phyloP scores from a whole-genome alignment of 192 early-diverging fungal species.

The Mortierella antarctica region DNA sequence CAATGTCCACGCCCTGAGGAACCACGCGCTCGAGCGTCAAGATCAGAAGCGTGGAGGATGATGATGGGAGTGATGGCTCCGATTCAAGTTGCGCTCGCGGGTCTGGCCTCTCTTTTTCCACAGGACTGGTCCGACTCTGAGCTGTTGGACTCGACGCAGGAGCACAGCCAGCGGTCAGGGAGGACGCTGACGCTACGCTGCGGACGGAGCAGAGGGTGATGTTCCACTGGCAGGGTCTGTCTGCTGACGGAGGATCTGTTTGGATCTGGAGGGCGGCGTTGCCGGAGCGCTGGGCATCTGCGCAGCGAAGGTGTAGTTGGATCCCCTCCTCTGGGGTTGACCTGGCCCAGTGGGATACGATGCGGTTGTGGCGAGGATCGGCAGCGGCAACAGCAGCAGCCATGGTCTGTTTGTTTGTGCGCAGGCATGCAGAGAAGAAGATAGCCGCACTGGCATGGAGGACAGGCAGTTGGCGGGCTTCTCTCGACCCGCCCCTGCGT shows the following conservation, averaged over 20 bases:
- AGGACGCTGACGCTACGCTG: not conserved
- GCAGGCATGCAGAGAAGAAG: too few relatives aligned
- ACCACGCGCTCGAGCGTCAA: constrained; percentile 16
- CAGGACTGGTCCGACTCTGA: too few relatives aligned
- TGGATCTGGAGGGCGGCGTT: constrained; percentile 2
- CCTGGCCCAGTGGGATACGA: constrained; percentile 34
- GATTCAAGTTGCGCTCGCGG: not conserved
- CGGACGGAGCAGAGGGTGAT: constrained; percentile 9
- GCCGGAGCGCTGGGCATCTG: not conserved
- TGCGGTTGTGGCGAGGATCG: not conserved
- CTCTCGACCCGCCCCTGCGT: too few relatives aligned
- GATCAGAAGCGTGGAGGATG: constrained; percentile 10
- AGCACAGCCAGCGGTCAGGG: not conserved
- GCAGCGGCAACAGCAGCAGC: too few relatives aligned
- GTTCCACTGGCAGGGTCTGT: constrained; percentile 34
- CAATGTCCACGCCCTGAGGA: not conserved
- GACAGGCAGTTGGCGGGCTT: too few relatives aligned
- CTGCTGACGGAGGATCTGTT: constrained; percentile 15
- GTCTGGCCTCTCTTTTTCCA: too few relatives aligned
- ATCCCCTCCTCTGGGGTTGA: constrained; percentile 42
- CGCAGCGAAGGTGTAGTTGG: constrained; percentile 21
- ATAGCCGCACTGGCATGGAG: too few relatives aligned
- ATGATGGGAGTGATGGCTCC: not conserved
- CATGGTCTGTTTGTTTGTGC: too few relatives aligned
- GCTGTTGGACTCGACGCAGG: not conserved